Evolutionary conservation across 352 stramenopile species (phyloP), one percentile per base, ranked within the genome.

Genomic region (Pythium scleroteichum): DNA sequence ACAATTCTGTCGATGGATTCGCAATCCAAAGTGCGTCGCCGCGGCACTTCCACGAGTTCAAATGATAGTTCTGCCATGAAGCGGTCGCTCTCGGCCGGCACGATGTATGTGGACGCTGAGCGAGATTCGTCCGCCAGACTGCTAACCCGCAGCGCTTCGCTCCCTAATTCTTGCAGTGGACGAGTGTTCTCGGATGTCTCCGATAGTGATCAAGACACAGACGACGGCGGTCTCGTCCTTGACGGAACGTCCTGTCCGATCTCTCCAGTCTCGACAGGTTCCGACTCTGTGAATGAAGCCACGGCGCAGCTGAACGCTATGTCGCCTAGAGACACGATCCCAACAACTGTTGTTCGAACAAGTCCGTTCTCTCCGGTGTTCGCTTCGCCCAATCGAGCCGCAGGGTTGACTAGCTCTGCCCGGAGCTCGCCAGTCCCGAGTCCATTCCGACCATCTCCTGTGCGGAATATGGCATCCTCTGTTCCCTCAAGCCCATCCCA

Each of bases 1-100:
- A 42, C 64, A 4, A 64, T 73, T 16, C 29, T 71, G 14, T 57
- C 74, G 2, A 56, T 76, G 46, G 74, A 83, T 57, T 78, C 72
- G 46, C 75, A 88, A 47, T 41, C 71, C 1, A 87, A 85, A 57
- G 67, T 84, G 60, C 79, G 73, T 38, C 72, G 79, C 50, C 73
- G 78, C 22, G 75, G 71, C 33, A 72, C 76, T 0, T 71, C 69
- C 10, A 59, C 66, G 32, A 49, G 66, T 40, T 63, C 53, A 19
- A 54, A 32, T 27, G 53, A 70, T 52, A 58, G 59, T 41, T 52
- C 62, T 47, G 55, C 62, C 10, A 74, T 88, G 49, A 88, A 79
- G 53, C 73, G 82, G 45, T 88, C 75, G 26, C 72, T 81, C 59
- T 90, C 79, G 10, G 82, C 90, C 53, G 76, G 79, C 38, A 92